Conservation (phyloP, 2,329 filamentous ascomycete genomes). For the Phaeosphaeria sp. region DNA sequence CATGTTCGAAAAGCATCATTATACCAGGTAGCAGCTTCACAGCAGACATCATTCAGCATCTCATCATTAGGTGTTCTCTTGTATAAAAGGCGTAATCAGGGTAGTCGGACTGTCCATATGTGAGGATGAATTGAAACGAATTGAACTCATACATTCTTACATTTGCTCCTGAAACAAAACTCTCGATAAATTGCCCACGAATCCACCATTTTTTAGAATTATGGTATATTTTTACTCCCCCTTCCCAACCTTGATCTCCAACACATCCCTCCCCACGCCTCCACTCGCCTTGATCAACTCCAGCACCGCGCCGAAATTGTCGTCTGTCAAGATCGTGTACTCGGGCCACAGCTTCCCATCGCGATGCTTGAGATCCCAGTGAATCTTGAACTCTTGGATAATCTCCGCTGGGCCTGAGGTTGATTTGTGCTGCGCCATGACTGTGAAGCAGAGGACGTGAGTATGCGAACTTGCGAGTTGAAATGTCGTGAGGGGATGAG, state of each 20-base stretch:
- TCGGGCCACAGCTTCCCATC: slow-evolving; percentile 45
- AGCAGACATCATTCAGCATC: neutral
- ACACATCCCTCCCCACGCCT: slow-evolving; percentile 30
- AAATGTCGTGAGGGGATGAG: neutral
- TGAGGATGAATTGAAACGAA: too few species aligned
- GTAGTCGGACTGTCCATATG: neutral
- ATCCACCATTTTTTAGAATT: too few species aligned
- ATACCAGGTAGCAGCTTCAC: neutral
- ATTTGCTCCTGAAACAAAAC: too few species aligned
- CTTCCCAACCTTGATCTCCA: slow-evolving; percentile 43
- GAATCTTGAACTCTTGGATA: slow-evolving; percentile 40
- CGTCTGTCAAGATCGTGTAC: slow-evolving; percentile 42
- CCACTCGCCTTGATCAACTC: slow-evolving; percentile 17
- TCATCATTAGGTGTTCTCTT: neutral
- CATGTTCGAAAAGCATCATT: neutral
- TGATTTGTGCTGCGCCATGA: slow-evolving; percentile 43
- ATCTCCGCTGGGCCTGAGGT: slow-evolving; percentile 21
- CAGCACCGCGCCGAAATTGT: slow-evolving; percentile 38
- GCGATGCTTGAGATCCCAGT: slow-evolving; percentile 37
- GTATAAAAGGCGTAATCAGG: neutral
- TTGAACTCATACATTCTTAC: too few species aligned
- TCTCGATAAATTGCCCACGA: too few species aligned
- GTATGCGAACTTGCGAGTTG: too few species aligned
- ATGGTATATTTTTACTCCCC: too few species aligned
- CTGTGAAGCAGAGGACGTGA: too few species aligned